phyloP scores from a whole-genome alignment of 345 rosid genomes.

The Turnera subulata region DNA sequence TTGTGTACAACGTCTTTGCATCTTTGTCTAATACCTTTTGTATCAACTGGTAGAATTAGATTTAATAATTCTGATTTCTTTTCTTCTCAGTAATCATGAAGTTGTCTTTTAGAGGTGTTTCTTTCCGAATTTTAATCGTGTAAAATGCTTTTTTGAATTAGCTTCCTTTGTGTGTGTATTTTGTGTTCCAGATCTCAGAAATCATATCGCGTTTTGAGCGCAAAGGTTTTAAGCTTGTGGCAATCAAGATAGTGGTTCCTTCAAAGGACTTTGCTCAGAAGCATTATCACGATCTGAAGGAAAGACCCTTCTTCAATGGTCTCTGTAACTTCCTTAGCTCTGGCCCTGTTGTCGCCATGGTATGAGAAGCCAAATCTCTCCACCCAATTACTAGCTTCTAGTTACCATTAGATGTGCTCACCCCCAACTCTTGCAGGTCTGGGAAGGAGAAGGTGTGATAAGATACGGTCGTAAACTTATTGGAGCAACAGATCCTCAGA shows the following conservation, averaged over 20 bases:
- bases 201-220: slow-evolving; percentile 92
- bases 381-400: not conserved
- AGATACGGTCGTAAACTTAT: slow-evolving; percentile 90
- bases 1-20: not conserved
- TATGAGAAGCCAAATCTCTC: slow-evolving; percentile 21
- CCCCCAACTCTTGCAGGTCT: slow-evolving; percentile 48
- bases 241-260: slow-evolving; percentile 69
- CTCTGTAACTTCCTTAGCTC: slow-evolving; percentile 97
- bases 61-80: slow-evolving; percentile 5
- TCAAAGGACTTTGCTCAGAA: slow-evolving; percentile 82
- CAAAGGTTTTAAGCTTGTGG: slow-evolving; percentile 97
- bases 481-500: slow-evolving; percentile 98
- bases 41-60: slow-evolving; percentile 7
- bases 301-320: slow-evolving; percentile 91
- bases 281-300: slow-evolving; percentile 90
- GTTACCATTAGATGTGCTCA: not conserved
- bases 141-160: not conserved
- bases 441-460: slow-evolving; percentile 99
- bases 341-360: slow-evolving; percentile 98
- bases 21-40: not conserved
- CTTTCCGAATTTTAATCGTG: not conserved
- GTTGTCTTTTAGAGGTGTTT: not conserved
- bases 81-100: too few relatives aligned
- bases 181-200: slow-evolving; percentile 62
- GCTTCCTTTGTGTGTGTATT: not conserved